phyloP scores from a whole-genome alignment of 805 yeast species.

The Ogataea nakhonphanomensis region DNA sequence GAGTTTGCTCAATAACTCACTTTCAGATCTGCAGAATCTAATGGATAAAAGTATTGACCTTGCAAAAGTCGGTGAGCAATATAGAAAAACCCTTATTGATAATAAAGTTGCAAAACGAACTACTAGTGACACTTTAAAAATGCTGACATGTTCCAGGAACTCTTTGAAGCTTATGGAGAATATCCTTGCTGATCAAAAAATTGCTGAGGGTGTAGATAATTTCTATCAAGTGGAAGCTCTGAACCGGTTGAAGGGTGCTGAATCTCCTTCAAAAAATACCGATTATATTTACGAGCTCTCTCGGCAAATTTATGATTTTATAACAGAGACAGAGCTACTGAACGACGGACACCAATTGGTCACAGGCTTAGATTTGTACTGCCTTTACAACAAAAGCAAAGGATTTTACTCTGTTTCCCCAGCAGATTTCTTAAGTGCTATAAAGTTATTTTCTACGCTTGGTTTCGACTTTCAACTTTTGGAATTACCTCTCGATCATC shows the following conservation, averaged over 20 bases:
- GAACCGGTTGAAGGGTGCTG: not conserved
- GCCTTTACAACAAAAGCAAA: constrained; percentile 60
- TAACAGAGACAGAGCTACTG: constrained; percentile 42
- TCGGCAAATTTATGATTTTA: constrained; percentile 73
- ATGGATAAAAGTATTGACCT: constrained; percentile 79
- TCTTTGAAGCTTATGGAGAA: constrained; percentile 28
- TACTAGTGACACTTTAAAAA: constrained; percentile 24
- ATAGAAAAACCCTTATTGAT: constrained; percentile 28
- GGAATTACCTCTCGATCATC: constrained; percentile 49
- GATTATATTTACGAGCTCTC: constrained; percentile 60
- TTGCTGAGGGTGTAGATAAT: constrained; percentile 13
- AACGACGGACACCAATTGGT: constrained; percentile 55
- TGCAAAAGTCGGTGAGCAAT: constrained; percentile 50
- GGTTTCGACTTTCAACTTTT: constrained; percentile 27
- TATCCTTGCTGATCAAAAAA: constrained; percentile 29
- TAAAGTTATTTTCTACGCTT: constrained; percentile 52
- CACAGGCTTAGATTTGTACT: constrained; percentile 59
- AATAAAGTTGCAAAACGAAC: constrained; percentile 13
- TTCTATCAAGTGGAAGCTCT: not conserved
- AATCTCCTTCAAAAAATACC: constrained; percentile 13
- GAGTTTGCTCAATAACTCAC: constrained; percentile 58
- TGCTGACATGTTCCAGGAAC: constrained; percentile 29
- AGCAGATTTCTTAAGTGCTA: constrained; percentile 58
- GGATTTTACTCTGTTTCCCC: constrained; percentile 70
- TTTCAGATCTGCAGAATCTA: constrained; percentile 72